Base-by-base conservation (phyloP, 2,329 filamentous ascomycete species). In the Fusarium chlamydosporum region DNA sequence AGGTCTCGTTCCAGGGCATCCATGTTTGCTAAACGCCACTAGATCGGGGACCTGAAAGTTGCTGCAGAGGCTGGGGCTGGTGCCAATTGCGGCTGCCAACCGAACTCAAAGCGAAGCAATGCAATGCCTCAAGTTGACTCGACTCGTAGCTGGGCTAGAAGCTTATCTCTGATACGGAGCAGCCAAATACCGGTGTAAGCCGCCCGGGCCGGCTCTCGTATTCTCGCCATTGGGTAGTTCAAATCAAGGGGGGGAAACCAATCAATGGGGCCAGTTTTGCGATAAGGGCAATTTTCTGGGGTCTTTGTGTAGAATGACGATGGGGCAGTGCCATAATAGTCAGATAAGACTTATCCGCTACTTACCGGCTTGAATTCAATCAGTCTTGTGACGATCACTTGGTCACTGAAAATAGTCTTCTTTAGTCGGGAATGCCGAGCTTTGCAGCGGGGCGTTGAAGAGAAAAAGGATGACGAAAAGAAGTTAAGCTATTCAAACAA, bases 171-270 rank as follows among this genome's bases (percentile, higher is more conserved):
- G 65, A 67, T 61, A 72, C 68, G 60, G 61, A 57, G 51, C 46
- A 57, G 26, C 42, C 63, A 67, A 66, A 63, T 66, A 55, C 42
- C 61, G 57, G 64, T 59, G 62, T 73, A 75, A 71, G 71, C 71
- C 71, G 71, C 73, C 61, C 73, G 73, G 73, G 56, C 73, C 73
- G 73, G 73, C 67, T 67, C 71, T 74, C 70, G 66, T 72, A 65
- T 70, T 65, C 62, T 58, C 52, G 45, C 65, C 65, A 72, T 70
- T 70, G 67, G 60, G 60, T 45, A 64, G 61, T 61, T 48, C 29
- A 56, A 57, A 61, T 70, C 61, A 71, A 51, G 65, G 61, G 65
- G 61, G 65, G 68, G 41, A 65, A 48, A 29, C 64, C 56, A 68
- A 65, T 67, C 45, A 69, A 62, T 40, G 41, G 46, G 35, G 58